A percentile compares a stretch with the other conserved stretches of the same genome.
Evolutionary conservation across 2,329 filamentous ascomycete genomes (phyloP).

Genomic region (Xylaria sp.): DNA sequence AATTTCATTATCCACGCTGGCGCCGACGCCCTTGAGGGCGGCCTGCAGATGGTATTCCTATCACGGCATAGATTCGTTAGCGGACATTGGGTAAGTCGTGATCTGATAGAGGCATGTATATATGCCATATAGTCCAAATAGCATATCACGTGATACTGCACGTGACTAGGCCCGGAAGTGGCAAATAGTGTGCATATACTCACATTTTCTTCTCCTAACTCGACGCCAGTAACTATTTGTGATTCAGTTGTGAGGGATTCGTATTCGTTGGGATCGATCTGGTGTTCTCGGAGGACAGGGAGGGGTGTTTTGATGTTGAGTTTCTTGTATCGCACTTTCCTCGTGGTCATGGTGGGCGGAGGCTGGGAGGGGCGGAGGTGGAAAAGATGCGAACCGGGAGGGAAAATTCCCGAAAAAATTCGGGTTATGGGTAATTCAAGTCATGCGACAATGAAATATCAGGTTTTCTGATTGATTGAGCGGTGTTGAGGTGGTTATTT

Average conservation of each 20-base stretch:
- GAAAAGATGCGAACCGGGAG: conserved; percentile 56
- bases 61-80: conserved; percentile 31
- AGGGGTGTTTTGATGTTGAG: conserved; percentile 90
- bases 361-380: conserved; percentile 47
- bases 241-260: conserved; percentile 84
- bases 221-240: conserved; percentile 95
- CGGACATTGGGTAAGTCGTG: conserved; percentile 30
- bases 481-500: conserved; percentile 62
- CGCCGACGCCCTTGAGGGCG: conserved; percentile 70
- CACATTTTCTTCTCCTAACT: conserved; percentile 97
- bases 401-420: conserved; percentile 73
- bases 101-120: conserved; percentile 4
- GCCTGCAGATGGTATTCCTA: conserved; percentile 97
- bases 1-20: conserved; percentile 69
- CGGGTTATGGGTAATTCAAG: conserved; percentile 70
- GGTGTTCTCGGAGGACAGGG: conserved; percentile 86
- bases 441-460: conserved; percentile 63
- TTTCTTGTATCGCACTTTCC: conserved; percentile 87
- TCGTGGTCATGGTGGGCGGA: conserved; percentile 66
- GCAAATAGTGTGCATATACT: conserved; percentile 61
- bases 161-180: conserved; percentile 57
- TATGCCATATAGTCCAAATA: conserved; percentile 7
- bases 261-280: conserved; percentile 88
- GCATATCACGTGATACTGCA: conserved; percentile 57
- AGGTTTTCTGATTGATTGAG: conserved; percentile 67